Conservation (phyloP, 2,329 filamentous ascomycete genomes). For the Arachnomyces sp. region DNA sequence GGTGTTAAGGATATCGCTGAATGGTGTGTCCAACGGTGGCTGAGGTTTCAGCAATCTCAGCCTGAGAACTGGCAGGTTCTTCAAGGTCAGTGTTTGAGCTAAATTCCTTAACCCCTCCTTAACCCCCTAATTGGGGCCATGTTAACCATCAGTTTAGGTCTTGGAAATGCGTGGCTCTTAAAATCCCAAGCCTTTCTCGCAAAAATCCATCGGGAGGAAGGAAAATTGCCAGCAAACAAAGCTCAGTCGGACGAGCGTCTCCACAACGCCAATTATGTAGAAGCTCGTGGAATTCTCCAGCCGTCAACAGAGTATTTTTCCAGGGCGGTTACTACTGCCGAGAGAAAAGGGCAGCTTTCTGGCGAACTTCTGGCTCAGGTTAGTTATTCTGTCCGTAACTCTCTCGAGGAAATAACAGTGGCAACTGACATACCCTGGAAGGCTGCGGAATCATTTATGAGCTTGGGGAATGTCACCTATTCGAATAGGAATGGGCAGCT, state of each 20-base stretch:
- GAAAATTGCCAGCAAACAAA: constrained; percentile 26
- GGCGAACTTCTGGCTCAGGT: constrained; percentile 40
- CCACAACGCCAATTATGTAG: constrained; percentile 39
- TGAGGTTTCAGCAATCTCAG: constrained; percentile 37
- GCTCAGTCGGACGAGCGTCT: constrained; percentile 14
- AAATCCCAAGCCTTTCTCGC: constrained; percentile 43
- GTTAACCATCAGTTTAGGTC: constrained; percentile 25
- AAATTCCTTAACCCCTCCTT: too few relatives aligned
- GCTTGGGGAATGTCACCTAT: constrained; percentile 43
- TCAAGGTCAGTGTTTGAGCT: constrained; percentile 30
- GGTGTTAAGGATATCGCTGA: constrained; percentile 39
- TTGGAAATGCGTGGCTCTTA: constrained; percentile 44
- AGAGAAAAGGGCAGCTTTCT: constrained; percentile 27
- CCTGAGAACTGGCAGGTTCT: constrained; percentile 37
- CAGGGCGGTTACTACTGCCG: constrained; percentile 38
- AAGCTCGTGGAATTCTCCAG: constrained; percentile 43
- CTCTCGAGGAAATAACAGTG: constrained; percentile 6
- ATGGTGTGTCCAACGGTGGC: constrained; percentile 43
- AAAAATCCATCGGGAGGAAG: constrained; percentile 39
- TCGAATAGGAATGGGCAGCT: constrained; percentile 36
- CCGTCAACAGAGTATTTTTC: constrained; percentile 46
- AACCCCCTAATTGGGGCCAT: constrained; percentile 5
- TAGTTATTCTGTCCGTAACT: constrained; percentile 8
- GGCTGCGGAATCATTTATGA: constrained; percentile 47
- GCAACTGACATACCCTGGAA: constrained; percentile 15